These are phyloP conservation scores for Aspergillus sclerotioniger DNA, from an alignment of 495 filamentous ascomycete species.

Conservation along the genomic window DNA sequence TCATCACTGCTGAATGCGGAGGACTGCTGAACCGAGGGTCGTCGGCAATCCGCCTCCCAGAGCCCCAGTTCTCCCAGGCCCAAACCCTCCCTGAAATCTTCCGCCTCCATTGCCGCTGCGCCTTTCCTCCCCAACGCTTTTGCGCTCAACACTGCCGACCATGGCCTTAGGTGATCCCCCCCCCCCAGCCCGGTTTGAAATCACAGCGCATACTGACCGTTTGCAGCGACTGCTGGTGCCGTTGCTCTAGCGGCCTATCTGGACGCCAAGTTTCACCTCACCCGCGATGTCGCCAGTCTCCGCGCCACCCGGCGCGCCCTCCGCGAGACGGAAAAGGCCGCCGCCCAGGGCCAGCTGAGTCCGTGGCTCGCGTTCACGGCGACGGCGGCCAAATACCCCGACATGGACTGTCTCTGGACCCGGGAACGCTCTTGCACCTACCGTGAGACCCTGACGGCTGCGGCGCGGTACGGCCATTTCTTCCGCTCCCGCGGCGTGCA, in stretches of 20 bases:
- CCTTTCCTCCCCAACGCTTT: background rate
- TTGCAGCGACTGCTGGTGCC: conserved; percentile 43
- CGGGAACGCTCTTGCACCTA: conserved; percentile 63
- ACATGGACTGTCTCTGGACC: conserved; percentile 64
- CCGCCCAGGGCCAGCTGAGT: conserved; percentile 50
- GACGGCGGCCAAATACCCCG: conserved; percentile 45
- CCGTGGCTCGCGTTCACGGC: conserved; percentile 65
- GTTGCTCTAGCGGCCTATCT: conserved; percentile 58
- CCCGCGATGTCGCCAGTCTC: conserved; percentile 53
- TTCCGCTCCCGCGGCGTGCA: conserved; percentile 59
- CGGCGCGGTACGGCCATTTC: conserved; percentile 64
- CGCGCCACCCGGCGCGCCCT: conserved; percentile 30
- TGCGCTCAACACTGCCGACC: background rate
- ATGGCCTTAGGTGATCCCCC: conserved; percentile 1
- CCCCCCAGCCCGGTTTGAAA: background rate
- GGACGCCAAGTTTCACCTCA: conserved; percentile 66
- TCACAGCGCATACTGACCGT: background rate
- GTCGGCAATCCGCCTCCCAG: background rate
- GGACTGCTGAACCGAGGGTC: background rate
- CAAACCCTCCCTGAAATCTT: background rate
- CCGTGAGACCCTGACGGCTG: conserved; percentile 51
- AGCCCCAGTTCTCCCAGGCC: too few species aligned
- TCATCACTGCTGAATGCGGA: background rate
- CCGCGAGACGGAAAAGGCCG: conserved; percentile 34
- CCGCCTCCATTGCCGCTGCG: background rate